These are phyloP conservation scores for Dactylellina drechsleri DNA, from an alignment of 2,329 filamentous ascomycete species.

Conservation along the genomic window DNA sequence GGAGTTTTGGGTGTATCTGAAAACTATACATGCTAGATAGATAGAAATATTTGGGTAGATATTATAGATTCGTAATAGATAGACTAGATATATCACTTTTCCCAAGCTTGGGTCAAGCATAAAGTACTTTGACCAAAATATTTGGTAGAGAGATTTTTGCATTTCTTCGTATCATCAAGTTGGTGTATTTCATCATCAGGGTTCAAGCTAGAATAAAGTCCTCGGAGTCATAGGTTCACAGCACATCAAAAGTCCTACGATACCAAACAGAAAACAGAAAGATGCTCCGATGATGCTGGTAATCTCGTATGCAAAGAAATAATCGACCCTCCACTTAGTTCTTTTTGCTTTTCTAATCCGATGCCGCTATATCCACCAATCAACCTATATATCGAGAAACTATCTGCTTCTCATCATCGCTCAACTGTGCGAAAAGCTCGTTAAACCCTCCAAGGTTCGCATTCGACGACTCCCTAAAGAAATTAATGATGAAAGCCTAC, in stretches of 20 bases:
- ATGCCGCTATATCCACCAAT: background rate
- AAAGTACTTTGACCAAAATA: no score
- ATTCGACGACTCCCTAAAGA: slow-evolving; percentile 62
- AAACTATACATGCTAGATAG: background rate
- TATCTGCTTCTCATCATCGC: slow-evolving; percentile 65
- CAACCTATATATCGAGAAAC: slow-evolving; percentile 59
- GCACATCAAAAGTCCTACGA: no score
- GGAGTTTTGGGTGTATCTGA: no score
- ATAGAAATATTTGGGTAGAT: background rate
- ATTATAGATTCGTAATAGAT: background rate
- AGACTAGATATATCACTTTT: background rate
- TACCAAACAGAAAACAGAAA: no score
- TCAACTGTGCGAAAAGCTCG: slow-evolving; percentile 60
- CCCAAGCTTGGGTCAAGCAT: no score
- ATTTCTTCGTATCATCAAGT: background rate
- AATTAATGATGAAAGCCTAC: slow-evolving; percentile 56
- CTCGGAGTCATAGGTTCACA: no score
- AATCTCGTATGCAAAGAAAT: slow-evolving; percentile 1
- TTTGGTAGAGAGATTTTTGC: background rate
- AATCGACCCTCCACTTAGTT: background rate
- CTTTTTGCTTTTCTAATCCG: background rate
- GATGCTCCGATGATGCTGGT: no score
- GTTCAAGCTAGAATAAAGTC: no score
- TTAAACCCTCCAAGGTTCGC: slow-evolving; percentile 62
- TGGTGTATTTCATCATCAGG: no score